phyloP scores from a whole-genome alignment of 768 basidiomycete species.

The Royoungia palumana region DNA sequence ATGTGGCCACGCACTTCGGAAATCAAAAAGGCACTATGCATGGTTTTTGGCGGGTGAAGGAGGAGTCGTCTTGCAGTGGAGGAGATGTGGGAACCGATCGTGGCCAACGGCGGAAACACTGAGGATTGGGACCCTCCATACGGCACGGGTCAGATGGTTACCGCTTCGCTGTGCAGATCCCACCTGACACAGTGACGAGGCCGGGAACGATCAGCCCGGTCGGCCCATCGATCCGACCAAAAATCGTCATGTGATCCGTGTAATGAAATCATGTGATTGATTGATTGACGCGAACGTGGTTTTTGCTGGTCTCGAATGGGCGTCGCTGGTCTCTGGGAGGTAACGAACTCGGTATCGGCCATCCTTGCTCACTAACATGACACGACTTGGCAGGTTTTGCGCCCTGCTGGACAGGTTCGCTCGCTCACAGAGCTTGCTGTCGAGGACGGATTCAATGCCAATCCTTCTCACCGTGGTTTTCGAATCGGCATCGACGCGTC shows the following conservation, averaged over 20 bases:
- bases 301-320: constrained; percentile 33
- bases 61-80: too few species aligned
- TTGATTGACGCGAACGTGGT: neutral
- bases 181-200: too few species aligned
- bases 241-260: neutral
- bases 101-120: too few species aligned
- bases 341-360: constrained; percentile 18
- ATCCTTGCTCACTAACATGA: constrained; percentile 10
- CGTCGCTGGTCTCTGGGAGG: constrained; percentile 51
- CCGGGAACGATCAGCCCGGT: too few species aligned
- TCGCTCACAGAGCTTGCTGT: constrained; percentile 78
- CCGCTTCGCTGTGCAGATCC: too few species aligned
- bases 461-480: constrained; percentile 64
- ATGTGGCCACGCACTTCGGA: too few species aligned
- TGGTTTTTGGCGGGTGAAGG: too few species aligned
- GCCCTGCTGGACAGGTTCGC: constrained; percentile 65
- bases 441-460: constrained; percentile 68
- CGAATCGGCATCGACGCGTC: constrained; percentile 85
- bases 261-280: constrained; percentile 6
- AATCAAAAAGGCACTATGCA: too few species aligned
- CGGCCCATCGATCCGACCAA: too few species aligned
- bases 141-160: too few species aligned
- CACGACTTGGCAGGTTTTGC: constrained; percentile 46
- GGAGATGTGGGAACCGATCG: too few species aligned
- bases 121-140: too few species aligned